These are phyloP conservation scores for Amanita phalloides DNA, from an alignment of 768 basidiomycete species.

Conservation along the genomic window DNA sequence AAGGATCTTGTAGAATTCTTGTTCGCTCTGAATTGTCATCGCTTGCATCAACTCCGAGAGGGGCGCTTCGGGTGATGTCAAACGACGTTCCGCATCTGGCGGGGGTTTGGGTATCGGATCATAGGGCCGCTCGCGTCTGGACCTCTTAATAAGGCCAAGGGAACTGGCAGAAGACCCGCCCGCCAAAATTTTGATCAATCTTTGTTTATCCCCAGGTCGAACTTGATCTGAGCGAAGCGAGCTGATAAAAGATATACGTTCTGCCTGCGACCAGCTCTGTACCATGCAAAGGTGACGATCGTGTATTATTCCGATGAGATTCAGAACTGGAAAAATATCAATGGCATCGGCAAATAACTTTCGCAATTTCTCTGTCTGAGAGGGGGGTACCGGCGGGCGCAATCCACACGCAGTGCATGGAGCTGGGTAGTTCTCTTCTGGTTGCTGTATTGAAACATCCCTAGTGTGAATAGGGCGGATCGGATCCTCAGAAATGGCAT, in stretches of 20 bases:
- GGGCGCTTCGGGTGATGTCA: background rate
- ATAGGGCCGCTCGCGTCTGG: slow-evolving; percentile 1
- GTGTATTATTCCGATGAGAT: slow-evolving; percentile 5
- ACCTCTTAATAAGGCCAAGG: background rate
- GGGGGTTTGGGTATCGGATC: slow-evolving; percentile 3
- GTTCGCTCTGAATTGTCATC: background rate
- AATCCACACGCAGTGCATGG: slow-evolving; percentile 5
- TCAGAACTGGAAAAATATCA: slow-evolving; percentile 3
- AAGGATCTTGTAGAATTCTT: background rate
- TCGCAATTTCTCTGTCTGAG: background rate
- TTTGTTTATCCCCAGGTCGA: background rate
- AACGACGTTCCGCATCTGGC: background rate
- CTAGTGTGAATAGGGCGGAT: background rate
- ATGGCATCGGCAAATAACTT: slow-evolving; percentile 1
- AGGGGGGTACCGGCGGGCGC: background rate
- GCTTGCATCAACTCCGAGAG: slow-evolving; percentile 1
- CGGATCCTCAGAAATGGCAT: background rate
- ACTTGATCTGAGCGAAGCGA: background rate
- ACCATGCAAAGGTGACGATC: slow-evolving; percentile 8
- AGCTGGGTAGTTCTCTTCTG: background rate
- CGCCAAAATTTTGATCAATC: background rate
- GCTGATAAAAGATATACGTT: background rate
- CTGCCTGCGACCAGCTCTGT: background rate
- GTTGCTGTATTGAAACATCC: background rate
- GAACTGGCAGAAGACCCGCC: background rate